A percentile compares a stretch with the other conserved stretches of the same genome.
phyloP scores from a whole-genome alignment of 2,329 filamentous ascomycete genomes.

The Nemania sp. region DNA sequence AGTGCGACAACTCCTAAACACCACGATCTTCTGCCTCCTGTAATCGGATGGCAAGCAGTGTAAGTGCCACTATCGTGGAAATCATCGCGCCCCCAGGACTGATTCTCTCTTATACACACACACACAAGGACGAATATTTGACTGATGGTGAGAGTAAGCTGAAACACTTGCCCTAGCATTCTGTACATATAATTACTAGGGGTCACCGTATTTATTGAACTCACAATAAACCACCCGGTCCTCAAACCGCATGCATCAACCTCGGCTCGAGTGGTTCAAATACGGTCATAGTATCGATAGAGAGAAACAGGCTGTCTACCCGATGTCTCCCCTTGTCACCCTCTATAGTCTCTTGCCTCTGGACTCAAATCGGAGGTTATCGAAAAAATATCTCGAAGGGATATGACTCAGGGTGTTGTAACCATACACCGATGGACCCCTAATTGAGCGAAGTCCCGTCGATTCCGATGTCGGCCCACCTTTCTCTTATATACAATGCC shows the following conservation, averaged over 20 bases:
- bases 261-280: background rate
- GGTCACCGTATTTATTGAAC: background rate
- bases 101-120: too few relatives aligned
- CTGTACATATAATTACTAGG: background rate
- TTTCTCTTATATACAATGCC: conserved; percentile 35
- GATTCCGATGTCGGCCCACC: conserved; percentile 27
- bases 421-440: conserved; percentile 14
- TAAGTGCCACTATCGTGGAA: too few relatives aligned
- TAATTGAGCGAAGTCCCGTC: conserved; percentile 12
- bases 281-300: background rate
- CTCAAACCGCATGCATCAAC: background rate
- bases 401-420: background rate
- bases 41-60: too few relatives aligned
- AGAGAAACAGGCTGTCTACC: background rate
- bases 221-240: background rate
- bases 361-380: background rate
- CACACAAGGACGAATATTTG: too few relatives aligned
- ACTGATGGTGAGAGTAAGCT: background rate
- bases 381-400: background rate
- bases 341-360: background rate
- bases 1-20: too few relatives aligned
- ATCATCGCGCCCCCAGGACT: too few relatives aligned
- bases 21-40: too few relatives aligned
- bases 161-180: background rate
- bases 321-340: background rate